A percentile compares a stretch with the other conserved stretches of the same genome.
phyloP scores from a whole-genome alignment of 441 rosid species.

The Adansonia madagascariensis region DNA sequence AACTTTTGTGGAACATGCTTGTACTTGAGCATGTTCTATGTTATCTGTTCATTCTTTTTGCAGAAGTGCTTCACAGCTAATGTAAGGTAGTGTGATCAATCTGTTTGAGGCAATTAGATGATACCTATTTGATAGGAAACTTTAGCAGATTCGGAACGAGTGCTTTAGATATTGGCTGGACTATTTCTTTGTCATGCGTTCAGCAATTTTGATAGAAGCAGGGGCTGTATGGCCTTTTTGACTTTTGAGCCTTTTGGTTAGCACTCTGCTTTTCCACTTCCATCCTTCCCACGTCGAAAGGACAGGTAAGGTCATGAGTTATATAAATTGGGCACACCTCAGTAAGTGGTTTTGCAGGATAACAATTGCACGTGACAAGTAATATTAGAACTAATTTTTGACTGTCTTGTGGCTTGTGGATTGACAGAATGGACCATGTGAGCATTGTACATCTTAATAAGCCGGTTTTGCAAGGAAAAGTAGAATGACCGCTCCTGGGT shows the following conservation, averaged over 20 bases:
- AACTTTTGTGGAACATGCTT: not conserved
- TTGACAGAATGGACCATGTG: too few relatives aligned
- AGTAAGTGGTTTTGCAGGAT: not conserved
- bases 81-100: not conserved
- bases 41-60: not conserved
- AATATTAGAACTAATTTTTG: too few relatives aligned
- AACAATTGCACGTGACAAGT: too few relatives aligned
- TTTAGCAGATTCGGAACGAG: too few relatives aligned
- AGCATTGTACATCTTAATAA: too few relatives aligned
- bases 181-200: not conserved
- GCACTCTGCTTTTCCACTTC: not conserved
- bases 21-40: not conserved
- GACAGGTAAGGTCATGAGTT: too few relatives aligned
- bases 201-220: not conserved
- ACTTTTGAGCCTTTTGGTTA: slow-evolving; percentile 3
- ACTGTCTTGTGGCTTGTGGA: too few relatives aligned
- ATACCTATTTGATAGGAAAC: too few relatives aligned
- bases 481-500: too few relatives aligned
- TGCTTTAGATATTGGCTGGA: not conserved
- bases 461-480: too few relatives aligned
- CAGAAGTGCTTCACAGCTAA: slow-evolving; percentile 15
- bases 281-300: not conserved
- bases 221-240: not conserved
- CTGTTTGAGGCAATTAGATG: not conserved
- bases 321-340: too few relatives aligned